Evolutionary conservation across 352 stramenopile genomes (phyloP).

Genomic region (Phytophthora foliorum): DNA sequence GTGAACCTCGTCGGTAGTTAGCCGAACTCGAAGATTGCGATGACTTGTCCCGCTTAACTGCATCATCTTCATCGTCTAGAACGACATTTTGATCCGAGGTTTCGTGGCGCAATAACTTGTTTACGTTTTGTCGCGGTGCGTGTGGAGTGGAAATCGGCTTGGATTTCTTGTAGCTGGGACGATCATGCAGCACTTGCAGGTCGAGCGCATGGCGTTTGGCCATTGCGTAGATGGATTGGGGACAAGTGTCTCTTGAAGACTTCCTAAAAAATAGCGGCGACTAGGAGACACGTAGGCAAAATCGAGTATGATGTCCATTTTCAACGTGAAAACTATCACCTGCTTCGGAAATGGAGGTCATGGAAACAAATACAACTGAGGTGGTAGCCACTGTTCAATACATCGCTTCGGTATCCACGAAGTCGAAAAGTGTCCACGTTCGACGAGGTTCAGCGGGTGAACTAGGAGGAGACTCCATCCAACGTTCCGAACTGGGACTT

Average conservation of each 20-base stretch:
- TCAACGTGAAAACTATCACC: no score
- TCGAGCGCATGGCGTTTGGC: conserved; percentile 43
- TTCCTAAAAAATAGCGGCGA: neutral
- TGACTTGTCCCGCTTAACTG: neutral
- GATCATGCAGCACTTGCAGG: conserved; percentile 31
- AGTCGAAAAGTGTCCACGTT: conserved; percentile 15
- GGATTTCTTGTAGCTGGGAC: conserved; percentile 24
- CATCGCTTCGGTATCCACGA: neutral
- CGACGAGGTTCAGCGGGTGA: conserved; percentile 5
- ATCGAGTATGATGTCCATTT: no score
- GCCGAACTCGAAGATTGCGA: neutral
- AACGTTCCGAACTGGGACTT: neutral
- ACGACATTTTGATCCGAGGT: neutral
- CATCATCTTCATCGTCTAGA: conserved; percentile 9
- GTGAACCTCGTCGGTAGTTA: neutral
- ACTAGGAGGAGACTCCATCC: conserved; percentile 11
- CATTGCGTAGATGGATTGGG: conserved; percentile 18
- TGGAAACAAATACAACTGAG: no score
- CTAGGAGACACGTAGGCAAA: no score
- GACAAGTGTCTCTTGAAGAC: conserved; percentile 16
- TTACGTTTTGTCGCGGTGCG: conserved; percentile 17
- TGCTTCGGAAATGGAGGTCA: no score
- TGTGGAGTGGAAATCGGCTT: conserved; percentile 18
- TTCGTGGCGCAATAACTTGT: conserved; percentile 3
- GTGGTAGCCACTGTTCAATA: neutral